Evolutionary conservation across 208 protist genomes (phyloP), one percentile per base, ranked within the genome.

Genomic region (Acanthamoeba lenticulata): DNA sequence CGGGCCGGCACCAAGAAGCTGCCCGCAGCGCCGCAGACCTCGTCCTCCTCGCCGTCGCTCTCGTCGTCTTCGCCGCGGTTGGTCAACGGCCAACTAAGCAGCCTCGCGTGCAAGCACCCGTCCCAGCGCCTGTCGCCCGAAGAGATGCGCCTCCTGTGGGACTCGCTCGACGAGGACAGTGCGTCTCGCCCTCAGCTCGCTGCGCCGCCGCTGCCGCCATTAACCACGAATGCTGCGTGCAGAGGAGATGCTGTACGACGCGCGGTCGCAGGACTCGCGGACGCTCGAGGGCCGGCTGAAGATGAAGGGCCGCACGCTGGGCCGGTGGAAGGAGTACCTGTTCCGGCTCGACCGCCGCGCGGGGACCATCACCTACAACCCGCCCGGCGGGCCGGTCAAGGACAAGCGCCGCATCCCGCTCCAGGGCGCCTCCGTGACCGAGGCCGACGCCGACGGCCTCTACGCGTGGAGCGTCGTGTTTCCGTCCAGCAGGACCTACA

Each of bases 111-210:
- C 38, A 77, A 77, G 38, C 67, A 77, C 21, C 67, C 67, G 6
- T 77, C 67, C 21, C 67, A 77, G 67, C 67, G 67, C 34, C 21
- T 77, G 4, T 44, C 67, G 38, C 67, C 67, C 36, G 67, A 77
- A 17, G 67, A 77, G 67, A 77, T 77, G 67, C 19, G 67, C 67
- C 36, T 77, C 38, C 67, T 77, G 24, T 77, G 67, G 67, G 67
- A 77, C 34, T 24, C 67, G 29, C 67, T 77, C 38, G 67, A 77
- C 57, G 67, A 77, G 21, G 34, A 77, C 32, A 77, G 67, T 77
- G 21, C 67, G 67, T 69, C 15, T 52, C 45, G 9, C 45, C 45
- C 45, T 19, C 45, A 52, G 45, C 9, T 15, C 45, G 15, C 45
- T 52, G 9, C 15, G 45, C 45, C 15, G 45, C 45, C 57, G 27